Evolutionary conservation across 2,329 filamentous ascomycete species (phyloP), one percentile per base, ranked within the genome.

Genomic region (Arthroderma sp.): DNA sequence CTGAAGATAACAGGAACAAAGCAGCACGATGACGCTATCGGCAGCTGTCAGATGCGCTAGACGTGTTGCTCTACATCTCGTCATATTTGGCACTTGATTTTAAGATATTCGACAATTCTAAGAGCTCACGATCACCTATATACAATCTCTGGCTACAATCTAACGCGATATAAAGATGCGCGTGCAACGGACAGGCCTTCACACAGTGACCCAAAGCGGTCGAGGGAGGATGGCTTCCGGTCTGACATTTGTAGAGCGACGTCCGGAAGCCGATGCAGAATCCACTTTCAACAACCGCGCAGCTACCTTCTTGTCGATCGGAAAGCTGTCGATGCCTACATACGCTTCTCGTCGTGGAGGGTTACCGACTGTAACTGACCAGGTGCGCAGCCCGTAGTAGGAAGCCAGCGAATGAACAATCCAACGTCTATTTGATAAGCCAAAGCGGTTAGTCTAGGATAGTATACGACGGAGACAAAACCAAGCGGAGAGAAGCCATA

Each of bases 361-460:
- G 51, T 78, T 72, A 30, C 79, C 80, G 1, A 81, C 73, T 0
- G 82, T 83, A 48, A 89, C 77, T 4, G 84, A 88, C 68, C 80
- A 86, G 15, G 88, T 94, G 49, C 80, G 76, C 46, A 95, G 73
- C 38, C 87, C 88, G 59, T 96, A 96, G 62, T 96, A 96, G 36
- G 82, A 78, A 6, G 85, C 89, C 50, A 96, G 88, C 47, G 85
- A 83, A 63, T 96, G 88, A 1, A 93, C 85, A 44, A 96, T 76
- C 84, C 88, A 96, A 51, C 89, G 83, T 53, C 84, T 89, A 49
- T 40, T 22, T 22, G 15, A 22, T 22, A 22, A 22, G 40, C 29
- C 11, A 44, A 29, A 11, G 9, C 15, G 15, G 15, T 22, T 22
- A 22, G 15, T 22, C 15, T 22, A 22, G 15, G 3, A 22, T 22